Base-by-base conservation (phyloP, 2,329 filamentous ascomycete species). In the Calonectria honghensis region DNA sequence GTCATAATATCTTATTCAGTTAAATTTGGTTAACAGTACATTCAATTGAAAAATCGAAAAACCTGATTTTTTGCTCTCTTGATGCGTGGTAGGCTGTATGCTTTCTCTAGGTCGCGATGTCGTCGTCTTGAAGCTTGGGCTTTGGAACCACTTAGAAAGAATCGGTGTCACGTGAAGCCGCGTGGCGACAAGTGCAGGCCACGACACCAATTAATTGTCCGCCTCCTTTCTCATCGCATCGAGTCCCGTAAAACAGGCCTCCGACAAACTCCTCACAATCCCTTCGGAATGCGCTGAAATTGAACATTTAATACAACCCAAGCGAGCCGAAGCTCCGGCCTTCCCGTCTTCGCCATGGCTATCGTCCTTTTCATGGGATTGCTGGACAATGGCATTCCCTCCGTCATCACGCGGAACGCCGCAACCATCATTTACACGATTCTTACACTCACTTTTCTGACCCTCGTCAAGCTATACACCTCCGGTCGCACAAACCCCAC, bases 401-500 rank as follows among this genome's bases (percentile, higher is more conserved):
- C 81, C 73, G 89, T 87, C 85, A 80, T 91, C 66, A 87, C 87
- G 54, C 82, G 86, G 52, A 84, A 89, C 66, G 85, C 84, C 57
- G 86, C 83, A 84, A 79, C 82, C 31, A 80, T 91, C 59, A 78
- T 86, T 79, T 86, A 88, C 79, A 78, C 83, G 24, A 79, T 82
- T 51, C 81, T 84, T 27, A 76, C 85, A 52, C 54, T 87, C n/a
- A 82, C 83, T 7, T 77, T 85, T 51, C 78, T 91, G 35, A 82
- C 83, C 63, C 74, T 89, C 37, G 80, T 90, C 63, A 98, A 98
- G 88, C 88, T 89, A 81, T 98, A 94, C 87, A 94, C 93, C 81
- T 91, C 92, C 77, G 97, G 97, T 78, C 91, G 93, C 16, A 87
- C 85, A 79, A 98, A 97, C 85, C 86, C 85, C 52, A 91, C 94